phyloP scores from a whole-genome alignment of 192 early-diverging fungal genomes.

The Anaeromyces robustus region DNA sequence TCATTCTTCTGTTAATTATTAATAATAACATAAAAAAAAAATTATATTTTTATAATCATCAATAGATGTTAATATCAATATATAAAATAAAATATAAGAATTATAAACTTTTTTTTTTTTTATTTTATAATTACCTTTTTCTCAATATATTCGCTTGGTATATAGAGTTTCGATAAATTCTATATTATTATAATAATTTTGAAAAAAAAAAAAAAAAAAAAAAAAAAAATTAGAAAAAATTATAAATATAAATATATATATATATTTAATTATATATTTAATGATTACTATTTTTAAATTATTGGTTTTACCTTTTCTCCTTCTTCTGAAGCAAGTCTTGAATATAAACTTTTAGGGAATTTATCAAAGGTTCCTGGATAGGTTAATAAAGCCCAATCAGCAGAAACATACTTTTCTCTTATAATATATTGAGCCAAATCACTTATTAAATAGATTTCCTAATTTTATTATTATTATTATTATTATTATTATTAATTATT shows the following conservation, averaged over 20 bases:
- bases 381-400: slow-evolving; percentile 64
- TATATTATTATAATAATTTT: background rate
- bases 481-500: too few relatives aligned
- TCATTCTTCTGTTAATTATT: too few relatives aligned
- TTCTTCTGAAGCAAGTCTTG: background rate
- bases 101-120: too few relatives aligned
- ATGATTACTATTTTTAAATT: background rate
- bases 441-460: slow-evolving; percentile 66
- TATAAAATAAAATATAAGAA: too few relatives aligned
- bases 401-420: slow-evolving; percentile 49
- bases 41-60: too few relatives aligned
- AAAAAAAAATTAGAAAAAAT: too few relatives aligned
- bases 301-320: background rate
- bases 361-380: slow-evolving; percentile 35
- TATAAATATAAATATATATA: too few relatives aligned
- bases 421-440: slow-evolving; percentile 72
- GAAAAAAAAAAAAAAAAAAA: too few relatives aligned
- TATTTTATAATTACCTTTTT: background rate
- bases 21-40: too few relatives aligned
- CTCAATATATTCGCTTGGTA: background rate
- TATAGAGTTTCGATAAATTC: background rate
- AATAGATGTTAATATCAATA: too few relatives aligned
- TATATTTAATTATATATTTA: too few relatives aligned
- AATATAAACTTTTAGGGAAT: background rate
- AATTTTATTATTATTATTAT: too few relatives aligned